A percentile compares a stretch with the other conserved stretches of the same genome.
Evolutionary conservation across 805 yeast species (phyloP).

Genomic region (Ogataea naganishii): DNA sequence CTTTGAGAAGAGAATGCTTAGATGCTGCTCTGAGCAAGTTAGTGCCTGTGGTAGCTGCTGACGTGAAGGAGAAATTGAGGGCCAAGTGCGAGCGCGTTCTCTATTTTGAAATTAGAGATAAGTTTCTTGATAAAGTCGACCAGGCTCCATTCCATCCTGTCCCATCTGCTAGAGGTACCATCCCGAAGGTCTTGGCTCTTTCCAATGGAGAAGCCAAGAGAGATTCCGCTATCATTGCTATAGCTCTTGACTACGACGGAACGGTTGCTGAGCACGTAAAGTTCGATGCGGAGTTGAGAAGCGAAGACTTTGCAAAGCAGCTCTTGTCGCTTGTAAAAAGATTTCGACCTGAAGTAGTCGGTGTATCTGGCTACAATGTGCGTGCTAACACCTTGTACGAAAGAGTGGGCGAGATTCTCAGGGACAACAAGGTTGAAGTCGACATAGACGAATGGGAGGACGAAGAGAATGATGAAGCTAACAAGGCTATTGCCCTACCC

Average conservation of each 20-base stretch:
- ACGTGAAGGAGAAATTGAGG: constrained; percentile 76
- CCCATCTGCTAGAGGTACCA: constrained; percentile 68
- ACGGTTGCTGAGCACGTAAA: constrained; percentile 69
- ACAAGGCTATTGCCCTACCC: constrained; percentile 34
- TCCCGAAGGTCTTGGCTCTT: constrained; percentile 75
- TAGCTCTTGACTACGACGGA: constrained; percentile 71
- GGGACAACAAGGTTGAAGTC: constrained; percentile 42
- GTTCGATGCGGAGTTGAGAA: constrained; percentile 66
- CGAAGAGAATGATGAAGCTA: constrained; percentile 17
- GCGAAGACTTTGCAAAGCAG: constrained; percentile 54
- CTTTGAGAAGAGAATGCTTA: constrained; percentile 58
- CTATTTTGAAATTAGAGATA: constrained; percentile 59
- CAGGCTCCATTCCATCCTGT: constrained; percentile 91
- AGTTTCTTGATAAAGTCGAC: constrained; percentile 64
- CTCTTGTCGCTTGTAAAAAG: constrained; percentile 52
- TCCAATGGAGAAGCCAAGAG: constrained; percentile 83
- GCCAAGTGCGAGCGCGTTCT: constrained; percentile 67
- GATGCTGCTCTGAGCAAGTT: constrained; percentile 59
- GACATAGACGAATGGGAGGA: constrained; percentile 35
- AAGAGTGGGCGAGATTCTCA: constrained; percentile 46
- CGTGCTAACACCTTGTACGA: constrained; percentile 54
- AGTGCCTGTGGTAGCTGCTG: constrained; percentile 57
- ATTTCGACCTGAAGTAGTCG: constrained; percentile 83
- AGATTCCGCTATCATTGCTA: constrained; percentile 81
- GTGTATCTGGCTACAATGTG: constrained; percentile 80